Evolutionary conservation across 2,329 filamentous ascomycete species (phyloP), one percentile per base, ranked within the genome.

Genomic region (Fusarium drepaniforme): DNA sequence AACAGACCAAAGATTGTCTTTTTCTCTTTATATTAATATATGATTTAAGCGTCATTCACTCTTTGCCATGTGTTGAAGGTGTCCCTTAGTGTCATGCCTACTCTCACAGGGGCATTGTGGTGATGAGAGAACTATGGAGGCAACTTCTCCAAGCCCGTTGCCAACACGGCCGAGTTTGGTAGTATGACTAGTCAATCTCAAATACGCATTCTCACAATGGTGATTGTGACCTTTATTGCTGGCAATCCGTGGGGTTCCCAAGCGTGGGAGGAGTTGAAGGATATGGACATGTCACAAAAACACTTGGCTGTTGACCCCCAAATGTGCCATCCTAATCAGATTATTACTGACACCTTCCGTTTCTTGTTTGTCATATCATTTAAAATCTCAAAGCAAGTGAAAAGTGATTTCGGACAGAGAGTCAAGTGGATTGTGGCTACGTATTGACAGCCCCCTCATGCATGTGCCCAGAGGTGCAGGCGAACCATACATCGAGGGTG

Each of bases 1-100:
- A 56, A 33, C 28, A 56, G 49, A 56, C 49, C 49, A 30, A 30
- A 56, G 49, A 62, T 46, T 63, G 28, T 63, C 25, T 59, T 59
- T 59, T 59, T 59, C 35, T 57, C 23, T 28, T 18, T 59, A 70
- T 42, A 70, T 30, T 21, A 70, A 49, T 62, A 42, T 46, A 58
- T 71, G 49, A 73, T 64, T 58, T 33, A 49, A 40, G 42, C 23
- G 59, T 18, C 15, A 23, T 68, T n/a, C 30, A n/a, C 11, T 33
- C 58, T 44, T 51, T 37, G 15, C 21, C 28, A 44, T 61, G 51
- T 35, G 61, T 56, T 21, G 61, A 60, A 56, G 28, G 38, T 46
- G 42, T 46, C 42, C 42, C n/a, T 46, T 7, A 23, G 25, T 68
- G 68, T 69, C 65, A 68, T 53, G 64, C 56, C 53, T 68, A 72